These are phyloP conservation scores for Vanrija pseudolonga DNA, from an alignment of 1,284 basidiomycete genomes.

Conservation along the genomic window DNA sequence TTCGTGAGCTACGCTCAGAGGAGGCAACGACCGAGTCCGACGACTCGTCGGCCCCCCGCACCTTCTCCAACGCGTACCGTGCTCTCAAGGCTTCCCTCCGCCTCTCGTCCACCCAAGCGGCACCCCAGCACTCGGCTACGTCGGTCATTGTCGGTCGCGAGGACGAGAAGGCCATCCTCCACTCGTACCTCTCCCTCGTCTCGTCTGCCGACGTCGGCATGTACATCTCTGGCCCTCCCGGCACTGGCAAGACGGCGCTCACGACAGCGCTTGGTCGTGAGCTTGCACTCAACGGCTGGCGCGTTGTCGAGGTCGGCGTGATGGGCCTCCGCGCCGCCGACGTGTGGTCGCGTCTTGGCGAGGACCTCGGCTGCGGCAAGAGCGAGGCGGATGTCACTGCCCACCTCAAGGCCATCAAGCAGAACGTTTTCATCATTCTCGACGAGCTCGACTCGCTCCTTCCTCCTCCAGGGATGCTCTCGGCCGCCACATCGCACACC, in stretches of 20 bases:
- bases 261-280: constrained; percentile 39
- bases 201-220: constrained; percentile 31
- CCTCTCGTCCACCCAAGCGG: constrained; percentile 27
- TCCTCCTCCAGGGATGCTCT: constrained; percentile 32
- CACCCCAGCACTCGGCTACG: background rate
- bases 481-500: constrained; percentile 40
- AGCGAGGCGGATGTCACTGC: constrained; percentile 31
- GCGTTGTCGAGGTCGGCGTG: constrained; percentile 43
- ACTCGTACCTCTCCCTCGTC: constrained; percentile 32
- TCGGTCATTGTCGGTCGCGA: constrained; percentile 41
- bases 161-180: constrained; percentile 37
- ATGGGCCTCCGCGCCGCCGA: constrained; percentile 43
- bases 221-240: constrained; percentile 50
- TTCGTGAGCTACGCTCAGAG: too few relatives aligned
- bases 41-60: background rate
- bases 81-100: constrained; percentile 42
- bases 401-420: constrained; percentile 12
- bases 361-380: constrained; percentile 32
- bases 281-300: constrained; percentile 31
- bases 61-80: constrained; percentile 38
- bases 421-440: constrained; percentile 41
- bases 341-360: constrained; percentile 38
- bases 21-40: background rate
- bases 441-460: constrained; percentile 50
- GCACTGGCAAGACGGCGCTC: constrained; percentile 50